Conservation (phyloP, 2,329 filamentous ascomycete genomes). For the Ophiognomonia clavigignenti-juglandacearum region DNA sequence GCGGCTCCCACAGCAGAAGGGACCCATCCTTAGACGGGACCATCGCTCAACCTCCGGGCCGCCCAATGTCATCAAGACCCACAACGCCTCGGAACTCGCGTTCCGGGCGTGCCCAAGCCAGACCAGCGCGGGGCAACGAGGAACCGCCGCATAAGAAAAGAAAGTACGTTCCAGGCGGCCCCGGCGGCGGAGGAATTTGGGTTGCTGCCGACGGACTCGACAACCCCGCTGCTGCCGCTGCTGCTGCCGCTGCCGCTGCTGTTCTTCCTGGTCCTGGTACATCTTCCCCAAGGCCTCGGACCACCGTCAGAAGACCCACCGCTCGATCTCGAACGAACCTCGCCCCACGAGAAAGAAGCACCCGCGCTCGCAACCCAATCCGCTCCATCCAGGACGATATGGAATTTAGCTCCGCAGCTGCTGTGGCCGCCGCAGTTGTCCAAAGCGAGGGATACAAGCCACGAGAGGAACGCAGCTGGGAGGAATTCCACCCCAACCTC, state of each 20-base stretch:
- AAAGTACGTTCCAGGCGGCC: conserved; percentile 80
- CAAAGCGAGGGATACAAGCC: conserved; percentile 97
- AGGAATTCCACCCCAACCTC: conserved; percentile 93
- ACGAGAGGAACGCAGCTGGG: conserved; percentile 92
- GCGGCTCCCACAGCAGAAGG: no score
- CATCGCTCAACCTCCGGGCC: background rate
- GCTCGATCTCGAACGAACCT: conserved; percentile 41
- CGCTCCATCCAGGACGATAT: conserved; percentile 51
- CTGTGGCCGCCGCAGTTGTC: conserved; percentile 79
- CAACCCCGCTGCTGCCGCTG: conserved; percentile 40
- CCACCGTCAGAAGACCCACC: conserved; percentile 44
- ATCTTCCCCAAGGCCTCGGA: conserved; percentile 40
- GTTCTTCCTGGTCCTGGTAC: background rate
- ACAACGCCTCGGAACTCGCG: conserved; percentile 15
- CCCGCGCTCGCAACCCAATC: conserved; percentile 50
- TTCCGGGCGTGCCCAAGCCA: conserved; percentile 34
- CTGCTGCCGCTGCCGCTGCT: conserved; percentile 40
- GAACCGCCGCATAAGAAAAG: conserved; percentile 67
- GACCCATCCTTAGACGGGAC: background rate
- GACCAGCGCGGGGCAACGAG: conserved; percentile 19
- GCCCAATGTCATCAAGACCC: conserved; percentile 13
- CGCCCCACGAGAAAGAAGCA: conserved; percentile 53
- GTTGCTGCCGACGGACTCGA: conserved; percentile 65
- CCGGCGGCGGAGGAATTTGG: conserved; percentile 80
- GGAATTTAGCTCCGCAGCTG: conserved; percentile 81